A percentile compares a stretch with the other conserved stretches of the same genome.
Conservation (phyloP, 2,329 filamentous ascomycete species). For the Colletotrichum sp. region DNA sequence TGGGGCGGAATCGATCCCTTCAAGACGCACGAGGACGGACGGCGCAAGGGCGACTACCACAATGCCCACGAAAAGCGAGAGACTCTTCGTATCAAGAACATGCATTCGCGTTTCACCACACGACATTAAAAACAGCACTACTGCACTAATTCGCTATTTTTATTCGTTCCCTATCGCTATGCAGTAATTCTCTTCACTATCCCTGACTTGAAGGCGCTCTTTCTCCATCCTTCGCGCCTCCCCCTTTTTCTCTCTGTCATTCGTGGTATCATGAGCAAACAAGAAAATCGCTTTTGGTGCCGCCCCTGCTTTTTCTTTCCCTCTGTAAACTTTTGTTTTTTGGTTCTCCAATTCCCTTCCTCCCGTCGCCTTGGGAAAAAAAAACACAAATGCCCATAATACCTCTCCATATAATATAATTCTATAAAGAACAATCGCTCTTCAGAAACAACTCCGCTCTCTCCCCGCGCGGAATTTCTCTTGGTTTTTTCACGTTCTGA, state of each 20-base stretch:
- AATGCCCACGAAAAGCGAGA: background rate
- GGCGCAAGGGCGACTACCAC: background rate
- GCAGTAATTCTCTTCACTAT: background rate
- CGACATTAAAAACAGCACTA: background rate
- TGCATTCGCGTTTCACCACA: background rate
- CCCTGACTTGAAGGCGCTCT: background rate
- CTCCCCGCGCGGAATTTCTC: background rate
- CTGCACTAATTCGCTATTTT: background rate
- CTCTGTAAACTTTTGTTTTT: background rate
- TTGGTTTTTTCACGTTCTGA: background rate
- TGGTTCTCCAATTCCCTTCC: background rate
- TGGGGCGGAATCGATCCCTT: background rate
- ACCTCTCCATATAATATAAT: background rate
- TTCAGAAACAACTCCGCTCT: background rate
- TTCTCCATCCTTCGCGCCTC: background rate
- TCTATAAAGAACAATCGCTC: background rate
- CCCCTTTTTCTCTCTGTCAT: background rate
- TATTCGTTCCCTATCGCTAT: background rate
- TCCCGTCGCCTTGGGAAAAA: background rate
- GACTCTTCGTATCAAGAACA: background rate
- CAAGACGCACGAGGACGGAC: background rate
- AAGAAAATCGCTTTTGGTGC: constrained; percentile 17
- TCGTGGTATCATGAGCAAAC: constrained; percentile 20
- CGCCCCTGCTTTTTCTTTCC: background rate
- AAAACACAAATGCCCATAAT: background rate